A percentile compares a stretch with the other conserved stretches of the same genome.
Evolutionary conservation across 495 filamentous ascomycete species (phyloP).

Genomic region (Xylona heveae): DNA sequence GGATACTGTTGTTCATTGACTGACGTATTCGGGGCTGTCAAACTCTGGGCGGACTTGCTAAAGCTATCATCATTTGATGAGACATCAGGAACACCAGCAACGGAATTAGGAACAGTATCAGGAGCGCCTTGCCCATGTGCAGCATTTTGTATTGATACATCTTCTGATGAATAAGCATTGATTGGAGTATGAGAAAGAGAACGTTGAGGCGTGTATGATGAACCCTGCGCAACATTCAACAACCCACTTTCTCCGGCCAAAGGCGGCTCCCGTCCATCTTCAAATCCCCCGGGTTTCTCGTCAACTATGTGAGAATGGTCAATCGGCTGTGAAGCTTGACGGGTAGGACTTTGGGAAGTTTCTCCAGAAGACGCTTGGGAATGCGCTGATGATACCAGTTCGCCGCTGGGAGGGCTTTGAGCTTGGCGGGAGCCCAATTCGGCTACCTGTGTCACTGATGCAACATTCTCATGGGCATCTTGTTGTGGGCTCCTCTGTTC

Average conservation of each 20-base stretch:
- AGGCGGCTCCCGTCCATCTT: no score
- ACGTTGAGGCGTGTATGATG: conserved; percentile 16
- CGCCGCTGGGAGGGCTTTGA: no score
- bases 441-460: no score
- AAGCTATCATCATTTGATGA: conserved; percentile 16
- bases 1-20: no score
- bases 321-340: no score
- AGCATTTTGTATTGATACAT: conserved; percentile 35
- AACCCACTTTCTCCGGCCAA: no score
- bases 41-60: conserved; percentile 15
- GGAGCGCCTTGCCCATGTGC: conserved; percentile 30
- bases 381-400: no score
- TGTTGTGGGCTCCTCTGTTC: no score
- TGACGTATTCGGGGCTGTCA: conserved; percentile 18
- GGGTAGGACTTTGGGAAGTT: conserved; percentile 1
- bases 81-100: conserved; percentile 24
- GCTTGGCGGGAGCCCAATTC: no score
- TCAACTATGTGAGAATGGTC: no score
- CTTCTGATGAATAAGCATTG: conserved; percentile 33
- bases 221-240: conserved; percentile 9
- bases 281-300: no score
- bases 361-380: conserved; percentile 1
- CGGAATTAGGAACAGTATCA: conserved; percentile 22
- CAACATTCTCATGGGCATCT: no score
- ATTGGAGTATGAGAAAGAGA: conserved; percentile 33